These are phyloP conservation scores for Chlorella ohadii DNA, from an alignment of 139 green algal species.

Conservation along the genomic window DNA sequence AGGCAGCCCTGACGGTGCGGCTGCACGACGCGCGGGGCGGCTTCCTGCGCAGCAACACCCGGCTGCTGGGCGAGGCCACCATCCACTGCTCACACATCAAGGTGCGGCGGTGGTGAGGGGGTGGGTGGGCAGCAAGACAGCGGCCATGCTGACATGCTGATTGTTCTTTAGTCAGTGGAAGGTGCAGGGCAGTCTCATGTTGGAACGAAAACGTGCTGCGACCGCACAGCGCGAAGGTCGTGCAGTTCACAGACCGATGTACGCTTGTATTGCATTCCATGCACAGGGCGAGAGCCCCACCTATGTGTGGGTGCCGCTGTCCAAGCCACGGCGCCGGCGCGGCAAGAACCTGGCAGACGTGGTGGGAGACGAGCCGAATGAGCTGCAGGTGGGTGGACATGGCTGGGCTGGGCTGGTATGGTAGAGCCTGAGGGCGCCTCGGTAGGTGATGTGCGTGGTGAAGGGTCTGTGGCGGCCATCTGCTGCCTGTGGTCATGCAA, in stretches of 20 bases:
- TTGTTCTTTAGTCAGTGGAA: too few species aligned
- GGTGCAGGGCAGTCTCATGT: too few species aligned
- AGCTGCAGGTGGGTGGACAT: constrained; percentile 43
- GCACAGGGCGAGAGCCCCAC: constrained; percentile 55
- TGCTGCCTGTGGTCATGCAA: too few species aligned
- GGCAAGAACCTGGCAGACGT: neutral
- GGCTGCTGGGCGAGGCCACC: constrained; percentile 50
- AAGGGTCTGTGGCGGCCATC: too few species aligned
- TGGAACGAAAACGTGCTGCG: too few species aligned
- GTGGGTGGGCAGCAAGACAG: neutral
- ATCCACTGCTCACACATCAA: constrained; percentile 51
- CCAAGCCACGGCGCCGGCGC: neutral
- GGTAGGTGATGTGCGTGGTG: too few species aligned
- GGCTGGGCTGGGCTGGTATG: too few species aligned
- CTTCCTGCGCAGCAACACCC: neutral
- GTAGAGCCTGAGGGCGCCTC: too few species aligned
- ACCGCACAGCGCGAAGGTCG: too few species aligned
- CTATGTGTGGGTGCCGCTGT: constrained; percentile 82
- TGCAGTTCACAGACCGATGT: too few species aligned
- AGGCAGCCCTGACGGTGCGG: constrained; percentile 41
- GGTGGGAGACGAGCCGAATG: constrained; percentile 26
- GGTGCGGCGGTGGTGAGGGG: neutral
- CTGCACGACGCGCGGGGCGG: constrained; percentile 45
- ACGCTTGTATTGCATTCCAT: neutral
- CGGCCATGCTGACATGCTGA: too few species aligned